Base-by-base conservation (phyloP, 176 grass and related monocot genomes). In the Rhipidocladum racemiflorum region DNA sequence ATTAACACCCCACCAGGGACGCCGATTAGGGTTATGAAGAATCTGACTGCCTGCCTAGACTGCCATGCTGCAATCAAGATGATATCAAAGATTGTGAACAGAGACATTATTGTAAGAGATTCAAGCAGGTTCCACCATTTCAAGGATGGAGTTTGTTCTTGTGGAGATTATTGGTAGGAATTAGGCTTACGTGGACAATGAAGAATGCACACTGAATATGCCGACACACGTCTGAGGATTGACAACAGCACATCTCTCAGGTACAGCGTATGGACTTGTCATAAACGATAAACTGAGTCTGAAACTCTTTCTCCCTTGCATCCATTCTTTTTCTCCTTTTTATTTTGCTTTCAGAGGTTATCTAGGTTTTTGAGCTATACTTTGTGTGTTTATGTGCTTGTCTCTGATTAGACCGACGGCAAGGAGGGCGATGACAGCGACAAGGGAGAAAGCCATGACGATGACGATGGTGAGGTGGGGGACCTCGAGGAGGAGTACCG, bases 61-160 rank as follows among this genome's bases (percentile, higher is more conserved):
- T 93, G 95, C 40, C 87, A 91, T 86, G 84, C 77, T 21, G 88
- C 86, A 49, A 86, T 97, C 82, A 94, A 94, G 76, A 78, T 94
- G 32, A 92, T 94, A 45, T 86, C 92, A 5, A 94, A 90, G 74
- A 85, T 92, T 87, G 92, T 89, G 60, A 68, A 79, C 34, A 92
- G 92, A 75, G 88, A 94, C 13, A 89, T 97, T 39, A 79, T 92
- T 21, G 88, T 91, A 62, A 89, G 92, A 53, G 92, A 94, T 66
- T 97, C 86, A 23, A 87, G 79, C 40, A 83, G 90, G 81, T 94
- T 94, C 32, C 92, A 93, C 68, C 90, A 93, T 94, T 93, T 97
- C 68, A 92, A 89, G 59, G 88, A 86, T 77, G 88, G 88, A 63
- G 46, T 85, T 81, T 91, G 88, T 61, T 94, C 95, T 75, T 97